Evolutionary conservation across 2,329 filamentous ascomycete genomes (phyloP), one percentile per base, ranked within the genome.

Genomic region (Zasmidium citrigriseum): DNA sequence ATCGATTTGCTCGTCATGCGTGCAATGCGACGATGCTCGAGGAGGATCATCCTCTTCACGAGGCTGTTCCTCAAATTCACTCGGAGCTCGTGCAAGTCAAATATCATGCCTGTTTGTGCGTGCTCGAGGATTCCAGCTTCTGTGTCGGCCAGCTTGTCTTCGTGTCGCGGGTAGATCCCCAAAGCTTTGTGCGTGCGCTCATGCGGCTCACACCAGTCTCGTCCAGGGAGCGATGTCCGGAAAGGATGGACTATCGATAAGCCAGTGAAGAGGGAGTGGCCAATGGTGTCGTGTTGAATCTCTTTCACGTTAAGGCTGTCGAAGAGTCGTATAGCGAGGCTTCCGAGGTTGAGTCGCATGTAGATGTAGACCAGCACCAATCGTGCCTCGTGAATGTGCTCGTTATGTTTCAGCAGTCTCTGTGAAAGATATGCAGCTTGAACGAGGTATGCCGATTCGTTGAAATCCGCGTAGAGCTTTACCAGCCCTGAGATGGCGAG

Each of bases 201-300:
- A 23, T 66, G 61, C 12, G 72, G 71, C 29, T 73, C 71, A 38
- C 63, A 60, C 53, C 52, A 57, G 16, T 67, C 61, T 27, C 58
- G 54, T 12, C 56, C 50, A 9, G 61, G 57, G 11, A 65, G 57
- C 12, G 46, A 4, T n/a, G 64, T 68, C 7, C 62, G 52, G 50
- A 67, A 67, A 1, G 70, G 72, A 49, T 73, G 71, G 9, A 63
- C 64, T 22, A 68, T 60, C 9, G 72, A 69, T 2, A 75, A 53
- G 9, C 66, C 60, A 9, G 72, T 73, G 49, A 73, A 68, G 4
- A 74, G 62, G 2, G 64, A 65, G 48, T 75, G 72, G 3, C 68
- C 70, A 18, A 74, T 63, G 5, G 73, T 75, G 46, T 75, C 73
- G 54, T 68, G 62, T 41, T 75, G 73, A 5, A 75, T 67, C 50